A percentile compares a stretch with the other conserved stretches of the same genome.
Evolutionary conservation across 352 stramenopile genomes (phyloP).

Genomic region (Phytophthora foliorum): DNA sequence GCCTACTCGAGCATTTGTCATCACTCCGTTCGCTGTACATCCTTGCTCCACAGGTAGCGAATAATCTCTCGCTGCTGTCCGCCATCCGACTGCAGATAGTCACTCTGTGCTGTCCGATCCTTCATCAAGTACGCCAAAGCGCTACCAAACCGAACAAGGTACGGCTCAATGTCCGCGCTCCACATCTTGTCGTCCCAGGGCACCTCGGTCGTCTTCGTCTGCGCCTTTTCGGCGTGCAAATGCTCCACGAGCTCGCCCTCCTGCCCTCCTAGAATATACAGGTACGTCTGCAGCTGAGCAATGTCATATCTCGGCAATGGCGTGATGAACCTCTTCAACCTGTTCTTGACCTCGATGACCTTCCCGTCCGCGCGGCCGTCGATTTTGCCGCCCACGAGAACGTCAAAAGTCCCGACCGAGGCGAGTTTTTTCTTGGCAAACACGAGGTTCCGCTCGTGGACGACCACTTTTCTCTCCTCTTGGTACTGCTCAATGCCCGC

Average conservation of each 20-base stretch:
- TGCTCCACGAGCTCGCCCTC: constrained; percentile 89
- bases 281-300: constrained; percentile 86
- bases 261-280: constrained; percentile 74
- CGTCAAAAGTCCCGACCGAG: constrained; percentile 50
- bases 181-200: constrained; percentile 76
- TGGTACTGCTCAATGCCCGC: constrained; percentile 81
- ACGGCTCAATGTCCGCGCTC: constrained; percentile 71
- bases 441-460: constrained; percentile 77
- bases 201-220: constrained; percentile 80
- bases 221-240: constrained; percentile 56
- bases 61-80: constrained; percentile 79
- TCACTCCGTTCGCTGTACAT: constrained; percentile 27
- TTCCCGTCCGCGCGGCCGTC: constrained; percentile 80
- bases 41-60: constrained; percentile 68
- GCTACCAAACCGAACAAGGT: constrained; percentile 72
- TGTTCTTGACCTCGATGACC: constrained; percentile 90
- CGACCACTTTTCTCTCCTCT: constrained; percentile 56
- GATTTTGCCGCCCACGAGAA: constrained; percentile 88
- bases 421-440: constrained; percentile 83
- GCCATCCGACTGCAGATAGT: constrained; percentile 55
- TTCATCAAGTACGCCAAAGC: constrained; percentile 84
- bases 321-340: constrained; percentile 71
- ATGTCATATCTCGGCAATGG: constrained; percentile 86
- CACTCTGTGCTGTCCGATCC: constrained; percentile 57
- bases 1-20: neutral